Percentiles rank a stretch among this genome's conserved stretches.
These are phyloP conservation scores for Oenanthe sinensis DNA, from an alignment of 129 eudicot genomes.

Conservation along the genomic window DNA sequence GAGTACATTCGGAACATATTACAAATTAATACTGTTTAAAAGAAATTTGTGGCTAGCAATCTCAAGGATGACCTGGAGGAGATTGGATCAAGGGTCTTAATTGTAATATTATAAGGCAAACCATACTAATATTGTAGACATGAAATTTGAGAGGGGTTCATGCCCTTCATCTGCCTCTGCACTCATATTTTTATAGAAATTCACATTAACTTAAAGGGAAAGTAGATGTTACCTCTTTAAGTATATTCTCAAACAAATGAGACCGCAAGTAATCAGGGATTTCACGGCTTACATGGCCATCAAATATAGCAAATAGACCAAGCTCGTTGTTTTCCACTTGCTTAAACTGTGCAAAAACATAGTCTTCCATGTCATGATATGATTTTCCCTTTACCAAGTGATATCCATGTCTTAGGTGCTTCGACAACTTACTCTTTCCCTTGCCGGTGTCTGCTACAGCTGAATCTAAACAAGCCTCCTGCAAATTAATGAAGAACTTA, in stretches of 20 bases:
- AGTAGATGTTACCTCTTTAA: slow-evolving; percentile 47
- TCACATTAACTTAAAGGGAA: neutral
- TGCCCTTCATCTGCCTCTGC: too few species aligned
- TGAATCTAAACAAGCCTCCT: slow-evolving; percentile 23
- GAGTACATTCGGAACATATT: too few species aligned
- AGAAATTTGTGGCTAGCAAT: too few species aligned
- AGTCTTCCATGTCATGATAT: slow-evolving; percentile 70
- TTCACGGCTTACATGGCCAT: slow-evolving; percentile 73
- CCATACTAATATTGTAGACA: too few species aligned
- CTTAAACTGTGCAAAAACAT: slow-evolving; percentile 67
- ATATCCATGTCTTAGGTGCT: slow-evolving; percentile 59
- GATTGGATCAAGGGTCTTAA: too few species aligned
- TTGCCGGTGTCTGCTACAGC: slow-evolving; percentile 42
- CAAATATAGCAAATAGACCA: slow-evolving; percentile 74
- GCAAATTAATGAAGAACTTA: neutral
- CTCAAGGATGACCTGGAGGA: too few species aligned
- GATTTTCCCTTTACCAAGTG: slow-evolving; percentile 76
- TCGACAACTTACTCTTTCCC: slow-evolving; percentile 59
- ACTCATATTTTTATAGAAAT: neutral
- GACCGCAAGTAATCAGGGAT: slow-evolving; percentile 63
- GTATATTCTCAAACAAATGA: slow-evolving; percentile 64
- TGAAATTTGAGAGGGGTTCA: too few species aligned
- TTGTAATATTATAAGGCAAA: too few species aligned
- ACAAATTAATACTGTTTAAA: too few species aligned
- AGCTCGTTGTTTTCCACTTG: slow-evolving; percentile 80